Base-by-base conservation (phyloP, 495 filamentous ascomycete species). In the Podospora pseudoanserina region DNA sequence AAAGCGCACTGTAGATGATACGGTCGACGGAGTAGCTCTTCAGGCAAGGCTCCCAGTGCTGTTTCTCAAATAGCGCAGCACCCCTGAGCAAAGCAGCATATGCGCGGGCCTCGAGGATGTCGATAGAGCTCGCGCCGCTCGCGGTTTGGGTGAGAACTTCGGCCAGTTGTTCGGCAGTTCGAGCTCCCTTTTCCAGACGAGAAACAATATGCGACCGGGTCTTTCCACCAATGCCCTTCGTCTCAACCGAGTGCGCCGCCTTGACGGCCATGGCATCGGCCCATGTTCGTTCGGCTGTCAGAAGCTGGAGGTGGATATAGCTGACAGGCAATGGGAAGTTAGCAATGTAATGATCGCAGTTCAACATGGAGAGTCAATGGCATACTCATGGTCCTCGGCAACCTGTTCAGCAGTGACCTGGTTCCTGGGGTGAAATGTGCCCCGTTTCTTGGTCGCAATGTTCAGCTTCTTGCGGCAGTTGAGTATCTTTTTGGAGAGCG, bases 181-280 rank as follows among this genome's bases (percentile, higher is more conserved):
- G 85, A 20, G 86, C 84, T 5, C 91, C 92, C 79, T 97, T 98
- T 60, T 89, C 85, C 39, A 99, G 79, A 28, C 93, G 86, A 4
- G 94, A 94, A 63, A 94, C 88, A 23, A 97, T 94, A 73, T 97
- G 95, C 44, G 90, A 89, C 69, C 91, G 86, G 20, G 91, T 89
- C 20, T 89, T 87, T 60, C 92, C 89, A n/a, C 90, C 84, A 65
- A 96, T 89, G 39, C 88, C 88, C 77, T 92, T 89, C 44, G 86
- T 84, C 70, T 94, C 92, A 71, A 91, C 87, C 55, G 92, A 86
- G 76, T 96, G 91, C 26, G 86, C 79, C 5, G 93, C 86, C 78
- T 97, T 97, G 86, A 97, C 92, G 71, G 91, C 85, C 93, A 97
- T 95, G 63, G 94, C 96, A 75, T 97, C 89, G 1, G 96, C 96